phyloP scores from a whole-genome alignment of 495 filamentous ascomycete species.

The Penicillium coffeae region DNA sequence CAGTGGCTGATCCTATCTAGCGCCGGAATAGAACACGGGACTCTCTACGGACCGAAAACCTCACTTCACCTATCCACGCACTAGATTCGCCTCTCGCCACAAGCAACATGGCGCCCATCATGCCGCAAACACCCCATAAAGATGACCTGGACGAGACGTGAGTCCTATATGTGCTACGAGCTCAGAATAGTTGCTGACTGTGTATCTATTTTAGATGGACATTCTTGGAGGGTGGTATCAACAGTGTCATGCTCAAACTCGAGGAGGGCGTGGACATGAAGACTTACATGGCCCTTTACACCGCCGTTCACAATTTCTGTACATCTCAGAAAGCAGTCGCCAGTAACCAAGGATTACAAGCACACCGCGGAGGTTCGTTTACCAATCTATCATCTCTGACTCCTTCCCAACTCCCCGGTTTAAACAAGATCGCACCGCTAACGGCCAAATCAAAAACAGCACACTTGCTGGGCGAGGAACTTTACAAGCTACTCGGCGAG shows the following conservation, averaged over 20 bases:
- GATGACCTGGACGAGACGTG: conserved; percentile 84
- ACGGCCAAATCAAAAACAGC: conserved; percentile 46
- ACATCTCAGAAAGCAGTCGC: conserved; percentile 90
- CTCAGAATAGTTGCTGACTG: neutral
- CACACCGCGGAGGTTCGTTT: conserved; percentile 74
- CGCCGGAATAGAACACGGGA: too few species aligned
- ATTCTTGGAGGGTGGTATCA: conserved; percentile 81
- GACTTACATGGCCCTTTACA: conserved; percentile 96
- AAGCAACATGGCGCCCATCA: conserved; percentile 37
- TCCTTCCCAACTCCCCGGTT: neutral
- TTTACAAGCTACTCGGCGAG: conserved; percentile 83
- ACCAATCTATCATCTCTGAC: conserved; percentile 2
- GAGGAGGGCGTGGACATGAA: conserved; percentile 90
- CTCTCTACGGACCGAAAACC: too few species aligned
- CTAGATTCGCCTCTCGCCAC: too few species aligned
- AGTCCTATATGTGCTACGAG: conserved; percentile 27
- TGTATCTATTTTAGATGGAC: conserved; percentile 61
- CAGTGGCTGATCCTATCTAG: too few species aligned
- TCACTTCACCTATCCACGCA: too few species aligned
- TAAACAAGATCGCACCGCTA: neutral
- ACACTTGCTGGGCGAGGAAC: conserved; percentile 91
- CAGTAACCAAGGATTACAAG: conserved; percentile 47
- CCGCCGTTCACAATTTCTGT: conserved; percentile 99
- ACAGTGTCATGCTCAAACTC: conserved; percentile 87
- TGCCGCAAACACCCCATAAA: conserved; percentile 58